Evolutionary conservation across 345 rosid species (phyloP).

Genomic region (Anacardium occidentale): DNA sequence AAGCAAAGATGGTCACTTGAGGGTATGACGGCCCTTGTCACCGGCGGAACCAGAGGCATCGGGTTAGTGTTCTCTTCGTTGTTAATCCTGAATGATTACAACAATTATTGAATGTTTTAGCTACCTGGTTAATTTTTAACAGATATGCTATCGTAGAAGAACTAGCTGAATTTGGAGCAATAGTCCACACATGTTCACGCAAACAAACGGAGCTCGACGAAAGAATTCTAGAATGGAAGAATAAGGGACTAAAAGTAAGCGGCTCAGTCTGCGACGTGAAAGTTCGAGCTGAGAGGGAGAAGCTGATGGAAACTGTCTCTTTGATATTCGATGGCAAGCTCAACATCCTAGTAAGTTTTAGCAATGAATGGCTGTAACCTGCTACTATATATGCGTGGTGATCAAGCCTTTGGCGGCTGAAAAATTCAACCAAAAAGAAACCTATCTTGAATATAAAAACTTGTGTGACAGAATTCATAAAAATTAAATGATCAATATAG

Average conservation of each 20-base stretch:
- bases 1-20: slow-evolving; percentile 28
- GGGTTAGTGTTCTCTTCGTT: slow-evolving; percentile 15
- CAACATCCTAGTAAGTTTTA: slow-evolving; percentile 52
- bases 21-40: slow-evolving; percentile 30
- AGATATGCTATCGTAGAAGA: slow-evolving; percentile 17
- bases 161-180: slow-evolving; percentile 17
- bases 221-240: slow-evolving; percentile 38
- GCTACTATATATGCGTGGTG: too few species aligned
- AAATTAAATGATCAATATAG: too few species aligned
- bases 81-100: background rate
- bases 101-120: background rate
- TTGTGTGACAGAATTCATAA: too few species aligned
- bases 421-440: too few species aligned
- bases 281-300: slow-evolving; percentile 35
- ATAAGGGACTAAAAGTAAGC: slow-evolving; percentile 44
- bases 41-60: slow-evolving; percentile 34
- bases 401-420: too few species aligned
- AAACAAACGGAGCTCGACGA: background rate
- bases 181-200: slow-evolving; percentile 12
- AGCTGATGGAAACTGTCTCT: slow-evolving; percentile 42
- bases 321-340: slow-evolving; percentile 51
- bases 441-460: too few species aligned
- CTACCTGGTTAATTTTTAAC: too few species aligned
- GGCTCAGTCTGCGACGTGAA: slow-evolving; percentile 60
- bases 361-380: too few species aligned